Conservation (phyloP, 1,139 yeast species). For the Hansenula anomala region DNA sequence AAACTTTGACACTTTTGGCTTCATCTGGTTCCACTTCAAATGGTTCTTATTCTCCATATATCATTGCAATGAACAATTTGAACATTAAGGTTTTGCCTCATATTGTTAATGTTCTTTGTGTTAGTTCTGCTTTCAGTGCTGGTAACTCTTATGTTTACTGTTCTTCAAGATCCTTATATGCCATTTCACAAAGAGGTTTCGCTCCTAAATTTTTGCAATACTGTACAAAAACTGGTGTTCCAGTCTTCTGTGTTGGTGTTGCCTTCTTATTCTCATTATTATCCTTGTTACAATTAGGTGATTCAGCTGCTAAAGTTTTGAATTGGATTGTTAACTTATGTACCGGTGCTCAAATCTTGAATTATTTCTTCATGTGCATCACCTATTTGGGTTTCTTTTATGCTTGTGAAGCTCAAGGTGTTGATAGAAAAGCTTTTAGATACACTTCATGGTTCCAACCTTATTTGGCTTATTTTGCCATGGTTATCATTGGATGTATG, state of each 20-base stretch:
- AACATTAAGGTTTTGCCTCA: constrained; percentile 44
- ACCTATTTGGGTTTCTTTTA: constrained; percentile 52
- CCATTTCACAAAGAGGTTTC: constrained; percentile 48
- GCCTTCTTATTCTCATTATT: constrained; percentile 27
- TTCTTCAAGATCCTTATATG: constrained; percentile 51
- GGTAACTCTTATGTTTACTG: constrained; percentile 55
- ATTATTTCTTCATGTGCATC: constrained; percentile 49
- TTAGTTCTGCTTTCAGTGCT: constrained; percentile 52
- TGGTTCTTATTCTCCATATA: constrained; percentile 48
- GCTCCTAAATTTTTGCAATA: constrained; percentile 48
- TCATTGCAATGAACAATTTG: constrained; percentile 42
- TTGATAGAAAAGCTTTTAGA: constrained; percentile 43
- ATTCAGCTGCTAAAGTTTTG: constrained; percentile 51
- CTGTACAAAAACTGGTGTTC: constrained; percentile 43
- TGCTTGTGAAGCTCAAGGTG: constrained; percentile 48
- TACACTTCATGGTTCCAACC: constrained; percentile 49
- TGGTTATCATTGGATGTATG: constrained; percentile 41
- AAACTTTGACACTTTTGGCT: constrained; percentile 39
- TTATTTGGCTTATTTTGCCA: constrained; percentile 46
- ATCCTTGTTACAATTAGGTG: constrained; percentile 38
- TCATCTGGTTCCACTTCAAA: constrained; percentile 46
- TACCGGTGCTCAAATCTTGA: constrained; percentile 62
- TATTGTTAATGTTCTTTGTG: constrained; percentile 45
- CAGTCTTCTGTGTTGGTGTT: constrained; percentile 34
- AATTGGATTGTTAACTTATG: constrained; percentile 59